Evolutionary conservation across 2,329 filamentous ascomycete genomes (phyloP).

Genomic region (Trichophyton rubrum): DNA sequence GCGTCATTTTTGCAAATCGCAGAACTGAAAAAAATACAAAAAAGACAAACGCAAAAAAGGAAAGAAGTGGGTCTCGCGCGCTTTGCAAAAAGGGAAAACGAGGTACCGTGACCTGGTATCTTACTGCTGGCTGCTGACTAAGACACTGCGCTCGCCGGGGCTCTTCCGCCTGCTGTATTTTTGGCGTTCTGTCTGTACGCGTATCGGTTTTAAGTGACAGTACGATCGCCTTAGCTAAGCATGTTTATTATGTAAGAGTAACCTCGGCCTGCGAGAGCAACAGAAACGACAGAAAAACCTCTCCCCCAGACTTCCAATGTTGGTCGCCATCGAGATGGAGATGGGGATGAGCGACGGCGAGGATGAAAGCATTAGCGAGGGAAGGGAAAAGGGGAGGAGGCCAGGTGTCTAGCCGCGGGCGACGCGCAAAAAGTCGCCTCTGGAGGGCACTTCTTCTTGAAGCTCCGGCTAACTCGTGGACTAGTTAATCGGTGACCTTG

Average conservation of each 20-base stretch:
- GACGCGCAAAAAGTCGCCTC: not conserved
- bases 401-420: not conserved
- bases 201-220: not conserved
- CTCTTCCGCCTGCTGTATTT: not conserved
- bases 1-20: not conserved
- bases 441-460: too few species aligned
- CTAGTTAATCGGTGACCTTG: not conserved
- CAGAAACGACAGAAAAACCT: too few species aligned
- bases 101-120: slow-evolving; percentile 1
- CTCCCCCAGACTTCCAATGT: too few species aligned
- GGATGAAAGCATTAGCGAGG: too few species aligned
- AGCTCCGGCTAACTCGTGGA: not conserved
- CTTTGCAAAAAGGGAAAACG: not conserved
- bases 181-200: not conserved
- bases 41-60: not conserved
- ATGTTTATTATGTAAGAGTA: not conserved
- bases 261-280: not conserved
- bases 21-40: not conserved
- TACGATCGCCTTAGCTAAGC: not conserved
- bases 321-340: too few species aligned
- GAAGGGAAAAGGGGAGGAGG: not conserved
- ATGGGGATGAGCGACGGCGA: too few species aligned
- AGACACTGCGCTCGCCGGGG: not conserved
- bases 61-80: not conserved
- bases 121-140: not conserved